These are phyloP conservation scores for Colletotrichum lupini DNA, from an alignment of 2,329 filamentous ascomycete genomes.

Conservation along the genomic window DNA sequence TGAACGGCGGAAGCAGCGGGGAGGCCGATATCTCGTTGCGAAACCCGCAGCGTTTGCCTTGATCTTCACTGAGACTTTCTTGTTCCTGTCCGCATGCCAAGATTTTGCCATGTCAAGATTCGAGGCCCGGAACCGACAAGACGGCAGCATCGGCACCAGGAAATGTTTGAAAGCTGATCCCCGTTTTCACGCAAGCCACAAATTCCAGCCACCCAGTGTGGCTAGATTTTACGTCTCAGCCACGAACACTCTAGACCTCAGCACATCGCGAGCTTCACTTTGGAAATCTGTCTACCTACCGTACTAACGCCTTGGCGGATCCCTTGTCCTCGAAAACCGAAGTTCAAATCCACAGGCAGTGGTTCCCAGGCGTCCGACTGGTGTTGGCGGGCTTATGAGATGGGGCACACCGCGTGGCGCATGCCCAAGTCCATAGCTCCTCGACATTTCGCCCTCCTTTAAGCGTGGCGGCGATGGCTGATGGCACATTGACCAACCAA, in stretches of 20 bases:
- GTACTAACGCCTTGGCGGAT: background rate
- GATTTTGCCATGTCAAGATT: background rate
- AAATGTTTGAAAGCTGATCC: background rate
- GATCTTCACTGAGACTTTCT: background rate
- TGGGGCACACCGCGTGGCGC: background rate
- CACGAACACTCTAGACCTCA: background rate
- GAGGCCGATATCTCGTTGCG: background rate
- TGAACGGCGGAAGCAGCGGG: background rate
- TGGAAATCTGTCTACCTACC: background rate
- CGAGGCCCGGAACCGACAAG: background rate
- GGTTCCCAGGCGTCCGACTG: background rate
- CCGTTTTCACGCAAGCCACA: background rate
- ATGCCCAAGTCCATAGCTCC: background rate
- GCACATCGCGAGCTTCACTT: background rate
- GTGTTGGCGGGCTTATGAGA: background rate
- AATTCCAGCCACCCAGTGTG: background rate
- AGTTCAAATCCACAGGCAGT: background rate
- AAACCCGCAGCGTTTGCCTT: background rate
- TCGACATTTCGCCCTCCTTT: background rate
- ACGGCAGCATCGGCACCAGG: background rate
- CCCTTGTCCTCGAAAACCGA: background rate
- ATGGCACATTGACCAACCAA: background rate
- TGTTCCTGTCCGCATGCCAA: conserved; percentile 4
- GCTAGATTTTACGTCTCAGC: background rate
- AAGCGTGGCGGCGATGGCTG: background rate